Evolutionary conservation across 106 monocot genomes (phyloP), one percentile per base, ranked within the genome.

Genomic region (Phalaenopsis aphrodite): DNA sequence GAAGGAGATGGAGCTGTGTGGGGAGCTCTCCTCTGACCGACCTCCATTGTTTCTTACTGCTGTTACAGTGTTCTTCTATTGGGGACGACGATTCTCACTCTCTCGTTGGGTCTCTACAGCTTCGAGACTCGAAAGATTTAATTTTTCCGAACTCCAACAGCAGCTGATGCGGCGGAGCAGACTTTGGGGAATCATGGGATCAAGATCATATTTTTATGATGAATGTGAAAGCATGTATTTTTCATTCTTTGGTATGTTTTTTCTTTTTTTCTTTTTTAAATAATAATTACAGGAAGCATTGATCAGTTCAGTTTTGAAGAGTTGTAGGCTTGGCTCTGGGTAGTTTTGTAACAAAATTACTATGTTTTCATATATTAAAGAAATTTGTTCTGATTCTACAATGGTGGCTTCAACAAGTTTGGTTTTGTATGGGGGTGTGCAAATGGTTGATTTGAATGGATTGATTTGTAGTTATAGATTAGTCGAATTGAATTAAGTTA

Each of bases 1-100:
- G 89, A 90, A 85, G 89, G 89, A 39, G 83, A 87, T 72, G 89
- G 78, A 64, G 89, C 76, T 43, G 87, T 85, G 66, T 90, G 87
- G 87, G 80, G 83, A 79, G 75, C 83, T 21, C 21, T 85, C 10
- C 69, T 86, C 21, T 89, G 76, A 89, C 41, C 48, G 30, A 30
- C 30, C 30, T 30, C 30, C 30, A 30, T 30, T 30, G 30, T 30
- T 73, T 86, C 21, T 89, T 71, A 89, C 42, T 76, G 30, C 21
- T 15, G n/a, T n/a, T 45, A 0, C 11, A 10, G 6, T 3, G 3
- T 38, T 38, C 11, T 38, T 36, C 14, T 69, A 3, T 69, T 2
- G 16, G 21, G 2, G n/a, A 21, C 5, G 61, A 21, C 5, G 3
- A 5, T n/a, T 23, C 15, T 12, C 69, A 69, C 2, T 65, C 24